These are phyloP conservation scores for Sicyos baderoa DNA, from an alignment of 306 rosid species.

Conservation along the genomic window DNA sequence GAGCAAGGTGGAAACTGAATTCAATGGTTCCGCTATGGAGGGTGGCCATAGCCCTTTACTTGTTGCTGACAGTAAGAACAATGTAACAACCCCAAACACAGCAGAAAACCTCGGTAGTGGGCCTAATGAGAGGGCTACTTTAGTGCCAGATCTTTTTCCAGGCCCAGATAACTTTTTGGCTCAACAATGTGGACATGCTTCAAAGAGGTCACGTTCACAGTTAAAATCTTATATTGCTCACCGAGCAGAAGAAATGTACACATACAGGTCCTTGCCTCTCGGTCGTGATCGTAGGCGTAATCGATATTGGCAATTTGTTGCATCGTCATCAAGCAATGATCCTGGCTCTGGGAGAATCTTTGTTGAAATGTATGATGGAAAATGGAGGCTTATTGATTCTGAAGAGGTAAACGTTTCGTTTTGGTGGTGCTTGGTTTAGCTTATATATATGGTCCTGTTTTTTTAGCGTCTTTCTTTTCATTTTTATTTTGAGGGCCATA, in stretches of 20 bases:
- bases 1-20: conserved; percentile 53
- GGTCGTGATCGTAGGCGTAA: conserved; percentile 98
- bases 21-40: conserved; percentile 42
- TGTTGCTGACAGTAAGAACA: conserved; percentile 43
- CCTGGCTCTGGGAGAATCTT: conserved; percentile 98
- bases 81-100: conserved; percentile 53
- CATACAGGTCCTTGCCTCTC: conserved; percentile 93
- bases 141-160: conserved; percentile 44
- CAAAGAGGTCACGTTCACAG: conserved; percentile 92
- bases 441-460: background rate
- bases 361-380: conserved; percentile 68
- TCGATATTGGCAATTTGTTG: conserved; percentile 93
- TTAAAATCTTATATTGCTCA: conserved; percentile 86
- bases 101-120: conserved; percentile 45
- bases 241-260: conserved; percentile 89
- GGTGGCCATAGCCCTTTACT: conserved; percentile 77
- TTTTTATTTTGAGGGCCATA: background rate
- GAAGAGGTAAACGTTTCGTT: conserved; percentile 56
- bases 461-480: background rate
- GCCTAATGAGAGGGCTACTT: conserved; percentile 45
- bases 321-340: conserved; percentile 85
- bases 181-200: conserved; percentile 66
- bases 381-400: conserved; percentile 86
- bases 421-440: conserved; percentile 6
- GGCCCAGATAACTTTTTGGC: conserved; percentile 57